Evolutionary conservation across 805 yeast species (phyloP).

Genomic region (Sungouiozyma intestinalis): DNA sequence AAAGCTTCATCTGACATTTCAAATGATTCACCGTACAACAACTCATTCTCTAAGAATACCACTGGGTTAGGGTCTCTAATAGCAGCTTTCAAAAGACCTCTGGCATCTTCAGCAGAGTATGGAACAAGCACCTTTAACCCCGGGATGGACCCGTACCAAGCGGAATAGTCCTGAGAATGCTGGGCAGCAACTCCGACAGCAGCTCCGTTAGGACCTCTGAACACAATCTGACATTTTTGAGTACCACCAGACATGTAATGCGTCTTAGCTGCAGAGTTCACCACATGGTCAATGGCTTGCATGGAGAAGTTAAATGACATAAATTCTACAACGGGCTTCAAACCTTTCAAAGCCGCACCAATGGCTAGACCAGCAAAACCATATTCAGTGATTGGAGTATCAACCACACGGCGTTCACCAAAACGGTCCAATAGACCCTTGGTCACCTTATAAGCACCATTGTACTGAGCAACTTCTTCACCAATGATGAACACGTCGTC

Average conservation of each 20-base stretch:
- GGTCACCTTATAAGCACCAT: constrained; percentile 97
- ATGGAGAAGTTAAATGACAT: constrained; percentile 99
- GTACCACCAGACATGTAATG: constrained; percentile 99
- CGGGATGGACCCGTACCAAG: constrained; percentile 98
- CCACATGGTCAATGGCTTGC: constrained; percentile 98
- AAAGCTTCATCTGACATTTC: constrained; percentile 82
- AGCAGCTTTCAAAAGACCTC: constrained; percentile 92
- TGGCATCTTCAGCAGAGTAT: constrained; percentile 88
- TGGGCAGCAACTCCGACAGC: constrained; percentile 99
- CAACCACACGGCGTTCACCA: constrained; percentile 87
- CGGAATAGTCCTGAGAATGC: constrained; percentile 95
- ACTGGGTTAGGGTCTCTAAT: constrained; percentile 98
- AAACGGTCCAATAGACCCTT: constrained; percentile 91
- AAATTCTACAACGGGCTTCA: constrained; percentile 95
- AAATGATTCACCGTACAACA: constrained; percentile 84
- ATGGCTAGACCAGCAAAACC: constrained; percentile 94
- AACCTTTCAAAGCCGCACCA: constrained; percentile 93
- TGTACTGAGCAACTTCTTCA: constrained; percentile 98
- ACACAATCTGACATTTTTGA: constrained; percentile 92
- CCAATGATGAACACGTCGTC: constrained; percentile 92
- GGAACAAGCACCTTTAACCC: constrained; percentile 97
- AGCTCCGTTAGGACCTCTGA: constrained; percentile 99
- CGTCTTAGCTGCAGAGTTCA: constrained; percentile 98
- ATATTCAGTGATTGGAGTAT: constrained; percentile 98
- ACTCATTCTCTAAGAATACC: constrained; percentile 90